A percentile compares a stretch with the other conserved stretches of the same genome.
Conservation (phyloP, 441 rosid species). For the Euphorbia corollata region DNA sequence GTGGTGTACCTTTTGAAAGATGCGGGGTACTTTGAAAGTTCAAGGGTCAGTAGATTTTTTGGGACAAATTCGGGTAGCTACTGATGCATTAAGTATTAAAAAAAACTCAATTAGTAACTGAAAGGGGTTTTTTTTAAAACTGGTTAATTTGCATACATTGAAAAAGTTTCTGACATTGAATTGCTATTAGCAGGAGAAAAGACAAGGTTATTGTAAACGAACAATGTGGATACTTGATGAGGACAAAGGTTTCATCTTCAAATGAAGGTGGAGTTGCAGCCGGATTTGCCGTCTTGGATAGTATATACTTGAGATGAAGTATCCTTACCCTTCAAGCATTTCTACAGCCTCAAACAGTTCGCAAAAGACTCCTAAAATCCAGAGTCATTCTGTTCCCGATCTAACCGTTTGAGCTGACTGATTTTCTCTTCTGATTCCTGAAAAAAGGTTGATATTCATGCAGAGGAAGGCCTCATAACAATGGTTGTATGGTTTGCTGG, state of each 20-base stretch:
- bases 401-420: too few relatives aligned
- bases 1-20: too few relatives aligned
- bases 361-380: background rate
- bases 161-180: background rate
- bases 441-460: background rate
- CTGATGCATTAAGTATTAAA: too few relatives aligned
- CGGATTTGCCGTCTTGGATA: constrained; percentile 89
- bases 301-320: constrained; percentile 63
- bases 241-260: constrained; percentile 88
- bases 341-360: background rate
- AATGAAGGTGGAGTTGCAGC: constrained; percentile 96
- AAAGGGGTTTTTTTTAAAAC: background rate
- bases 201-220: constrained; percentile 71
- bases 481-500: background rate
- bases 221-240: constrained; percentile 78
- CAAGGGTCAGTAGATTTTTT: too few relatives aligned
- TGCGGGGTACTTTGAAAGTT: too few relatives aligned
- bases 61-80: too few relatives aligned
- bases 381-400: background rate
- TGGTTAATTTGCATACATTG: background rate
- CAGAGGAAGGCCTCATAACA: background rate
- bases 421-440: background rate
- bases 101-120: too few relatives aligned
- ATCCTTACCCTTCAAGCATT: background rate
- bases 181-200: constrained; percentile 59